Percentiles rank a stretch among this genome's conserved stretches.
These are phyloP conservation scores for Arthrobotrys sinensis DNA, from an alignment of 2,329 filamentous ascomycete species.

Conservation along the genomic window DNA sequence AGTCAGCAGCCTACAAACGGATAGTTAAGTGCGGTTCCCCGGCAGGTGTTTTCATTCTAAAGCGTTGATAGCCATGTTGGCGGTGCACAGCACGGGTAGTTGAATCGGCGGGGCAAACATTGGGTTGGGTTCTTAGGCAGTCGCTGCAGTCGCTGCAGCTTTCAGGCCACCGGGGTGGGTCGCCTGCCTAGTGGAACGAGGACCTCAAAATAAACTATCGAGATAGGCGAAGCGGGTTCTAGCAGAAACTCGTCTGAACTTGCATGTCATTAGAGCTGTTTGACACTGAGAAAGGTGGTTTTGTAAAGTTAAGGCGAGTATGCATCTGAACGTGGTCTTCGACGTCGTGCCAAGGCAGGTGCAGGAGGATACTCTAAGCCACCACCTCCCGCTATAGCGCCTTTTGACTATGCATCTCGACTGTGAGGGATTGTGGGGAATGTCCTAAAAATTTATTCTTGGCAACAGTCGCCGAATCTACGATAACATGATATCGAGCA, in stretches of 20 bases:
- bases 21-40: neutral
- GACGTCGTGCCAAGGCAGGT: conserved; percentile 1
- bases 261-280: neutral
- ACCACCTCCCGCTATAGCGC: neutral
- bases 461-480: conserved; percentile 1
- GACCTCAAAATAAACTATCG: conserved; percentile 19
- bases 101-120: conserved; percentile 1
- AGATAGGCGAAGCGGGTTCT: conserved; percentile 29
- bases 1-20: neutral
- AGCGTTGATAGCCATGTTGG: neutral
- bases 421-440: neutral
- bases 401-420: too few species aligned
- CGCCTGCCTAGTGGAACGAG: conserved; percentile 11
- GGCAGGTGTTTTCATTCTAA: neutral
- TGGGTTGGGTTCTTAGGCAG: conserved; percentile 12
- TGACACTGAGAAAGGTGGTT: neutral
- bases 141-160: conserved; percentile 7
- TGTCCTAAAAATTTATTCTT: conserved; percentile 4
- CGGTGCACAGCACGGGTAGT: conserved; percentile 7
- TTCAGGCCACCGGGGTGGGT: conserved; percentile 11
- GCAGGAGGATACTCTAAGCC: conserved; percentile 5
- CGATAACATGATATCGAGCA: neutral
- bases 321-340: neutral
- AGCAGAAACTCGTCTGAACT: conserved; percentile 19
- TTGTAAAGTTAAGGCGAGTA: neutral